A percentile compares a stretch with the other conserved stretches of the same genome.
Evolutionary conservation across 345 rosid genomes (phyloP).

Genomic region (Rhodomyrtus tomentosa): DNA sequence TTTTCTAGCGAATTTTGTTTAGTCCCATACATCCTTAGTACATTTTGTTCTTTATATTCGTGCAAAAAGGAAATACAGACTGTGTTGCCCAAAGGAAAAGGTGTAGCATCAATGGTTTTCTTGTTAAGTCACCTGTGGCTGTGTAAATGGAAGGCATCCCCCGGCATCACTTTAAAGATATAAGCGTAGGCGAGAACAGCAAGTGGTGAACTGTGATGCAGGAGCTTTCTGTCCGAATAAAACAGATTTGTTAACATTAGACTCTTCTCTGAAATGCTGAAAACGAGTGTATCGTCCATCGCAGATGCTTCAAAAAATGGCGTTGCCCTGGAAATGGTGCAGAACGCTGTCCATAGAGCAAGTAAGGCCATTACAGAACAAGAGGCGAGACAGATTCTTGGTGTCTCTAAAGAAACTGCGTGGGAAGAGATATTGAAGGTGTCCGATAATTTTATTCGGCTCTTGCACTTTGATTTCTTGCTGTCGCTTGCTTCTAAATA

Average conservation of each 20-base stretch:
- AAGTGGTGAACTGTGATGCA: neutral
- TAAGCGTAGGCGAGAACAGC: neutral
- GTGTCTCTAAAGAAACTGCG: conserved; percentile 47
- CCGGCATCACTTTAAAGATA: neutral
- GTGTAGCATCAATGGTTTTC: neutral
- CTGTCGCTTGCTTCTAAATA: neutral
- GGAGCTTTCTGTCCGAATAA: neutral
- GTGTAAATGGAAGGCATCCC: neutral
- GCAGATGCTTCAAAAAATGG: conserved; percentile 85
- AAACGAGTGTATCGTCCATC: neutral
- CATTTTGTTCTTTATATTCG: neutral
- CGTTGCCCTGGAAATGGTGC: conserved; percentile 72
- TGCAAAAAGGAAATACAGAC: neutral
- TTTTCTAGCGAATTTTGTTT: neutral
- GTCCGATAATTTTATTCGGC: neutral
- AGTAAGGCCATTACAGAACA: conserved; percentile 63
- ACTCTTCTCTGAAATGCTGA: neutral
- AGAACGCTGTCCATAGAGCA: conserved; percentile 46
- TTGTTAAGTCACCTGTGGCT: neutral
- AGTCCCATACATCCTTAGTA: neutral
- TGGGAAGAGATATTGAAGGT: conserved; percentile 88
- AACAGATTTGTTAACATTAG: neutral
- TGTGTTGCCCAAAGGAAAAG: neutral
- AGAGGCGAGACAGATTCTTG: conserved; percentile 91
- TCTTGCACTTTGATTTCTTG: neutral